phyloP scores from a whole-genome alignment of 2,329 filamentous ascomycete genomes.

The Phyllosticta citribraziliensis region DNA sequence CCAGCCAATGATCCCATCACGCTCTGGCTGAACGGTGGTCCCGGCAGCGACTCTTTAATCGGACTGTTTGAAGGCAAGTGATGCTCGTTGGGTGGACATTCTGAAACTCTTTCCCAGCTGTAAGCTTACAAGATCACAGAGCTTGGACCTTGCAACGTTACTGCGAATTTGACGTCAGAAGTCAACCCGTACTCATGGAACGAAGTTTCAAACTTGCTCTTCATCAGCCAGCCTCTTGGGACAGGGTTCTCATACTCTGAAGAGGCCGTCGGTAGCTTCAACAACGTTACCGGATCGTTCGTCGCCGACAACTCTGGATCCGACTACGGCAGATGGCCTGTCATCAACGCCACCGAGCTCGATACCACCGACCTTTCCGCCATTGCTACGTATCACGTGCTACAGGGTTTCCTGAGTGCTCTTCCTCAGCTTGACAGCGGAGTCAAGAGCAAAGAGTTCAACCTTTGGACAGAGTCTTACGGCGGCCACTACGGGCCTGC shows the following conservation, averaged over 20 bases:
- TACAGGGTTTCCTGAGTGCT: slow-evolving; percentile 45
- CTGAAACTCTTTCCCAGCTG: not conserved
- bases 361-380: slow-evolving; percentile 50
- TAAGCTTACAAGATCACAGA: slow-evolving; percentile 14
- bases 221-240: slow-evolving; percentile 52
- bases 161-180: slow-evolving; percentile 22
- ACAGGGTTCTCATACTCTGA: slow-evolving; percentile 44
- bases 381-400: slow-evolving; percentile 43
- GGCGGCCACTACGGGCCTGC: slow-evolving; percentile 42
- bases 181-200: slow-evolving; percentile 52
- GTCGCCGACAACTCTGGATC: slow-evolving; percentile 34
- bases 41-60: slow-evolving; percentile 44
- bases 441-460: slow-evolving; percentile 43
- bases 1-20: slow-evolving; percentile 39
- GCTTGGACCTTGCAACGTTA: slow-evolving; percentile 33
- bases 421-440: slow-evolving; percentile 39
- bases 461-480: slow-evolving; percentile 48
- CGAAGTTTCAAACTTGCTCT: slow-evolving; percentile 50
- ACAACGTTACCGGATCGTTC: slow-evolving; percentile 35
- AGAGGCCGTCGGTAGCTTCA: slow-evolving; percentile 17
- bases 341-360: slow-evolving; percentile 40
- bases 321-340: slow-evolving; percentile 38
- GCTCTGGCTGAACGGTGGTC: slow-evolving; percentile 46
- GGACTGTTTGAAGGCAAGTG: slow-evolving; percentile 42
- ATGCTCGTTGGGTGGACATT: not conserved